Evolutionary conservation across 148 eudicot genomes (phyloP).

Genomic region (Heliamphora exappendiculata): DNA sequence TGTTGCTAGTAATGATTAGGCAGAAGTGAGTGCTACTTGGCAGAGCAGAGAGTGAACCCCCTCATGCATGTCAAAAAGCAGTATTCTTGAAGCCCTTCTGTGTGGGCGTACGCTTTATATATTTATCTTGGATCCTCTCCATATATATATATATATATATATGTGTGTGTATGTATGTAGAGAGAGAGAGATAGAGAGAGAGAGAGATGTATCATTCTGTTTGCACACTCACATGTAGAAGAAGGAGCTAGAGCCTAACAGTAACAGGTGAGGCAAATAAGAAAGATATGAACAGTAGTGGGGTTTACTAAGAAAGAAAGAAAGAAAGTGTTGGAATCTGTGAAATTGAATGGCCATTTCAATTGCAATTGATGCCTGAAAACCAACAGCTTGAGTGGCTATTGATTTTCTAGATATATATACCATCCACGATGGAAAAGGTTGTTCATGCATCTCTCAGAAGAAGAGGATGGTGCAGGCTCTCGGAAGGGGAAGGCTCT

Average conservation of each 20-base stretch:
- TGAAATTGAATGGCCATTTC: too few species aligned
- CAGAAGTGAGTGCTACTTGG: background rate
- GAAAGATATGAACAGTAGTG: background rate
- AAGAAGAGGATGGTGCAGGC: too few species aligned
- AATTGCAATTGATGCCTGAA: too few species aligned
- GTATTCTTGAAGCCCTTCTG: constrained; percentile 14
- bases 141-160: background rate
- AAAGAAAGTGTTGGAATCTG: too few species aligned
- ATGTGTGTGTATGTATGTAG: background rate
- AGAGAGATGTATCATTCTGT: background rate
- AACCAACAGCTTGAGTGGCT: too few species aligned
- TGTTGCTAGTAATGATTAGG: constrained; percentile 8
- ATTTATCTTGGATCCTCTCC: constrained; percentile 18
- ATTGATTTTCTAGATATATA: too few species aligned
- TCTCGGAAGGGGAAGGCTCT: too few species aligned
- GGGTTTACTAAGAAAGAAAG: background rate
- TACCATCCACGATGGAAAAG: too few species aligned
- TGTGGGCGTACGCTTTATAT: constrained; percentile 13
- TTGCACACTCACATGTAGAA: too few species aligned
- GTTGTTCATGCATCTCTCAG: too few species aligned
- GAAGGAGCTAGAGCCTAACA: background rate
- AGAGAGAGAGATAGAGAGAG: background rate
- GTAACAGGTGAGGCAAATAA: background rate
- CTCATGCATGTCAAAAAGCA: constrained; percentile 9
- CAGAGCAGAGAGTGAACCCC: background rate